phyloP scores from a whole-genome alignment of 805 yeast genomes.

The Spathaspora arborariae region DNA sequence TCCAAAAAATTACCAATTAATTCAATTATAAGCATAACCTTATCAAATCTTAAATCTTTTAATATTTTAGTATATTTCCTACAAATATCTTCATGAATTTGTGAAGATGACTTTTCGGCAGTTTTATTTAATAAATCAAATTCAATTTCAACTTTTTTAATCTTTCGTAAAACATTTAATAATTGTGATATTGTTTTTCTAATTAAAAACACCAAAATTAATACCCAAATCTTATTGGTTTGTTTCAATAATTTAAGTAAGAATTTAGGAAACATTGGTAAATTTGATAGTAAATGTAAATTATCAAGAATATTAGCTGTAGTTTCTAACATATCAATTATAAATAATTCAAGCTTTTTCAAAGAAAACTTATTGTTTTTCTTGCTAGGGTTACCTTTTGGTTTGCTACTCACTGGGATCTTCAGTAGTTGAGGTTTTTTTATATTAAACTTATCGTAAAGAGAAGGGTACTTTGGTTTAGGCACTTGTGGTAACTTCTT shows the following conservation, averaged over 20 bases:
- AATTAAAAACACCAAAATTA: constrained; percentile 37
- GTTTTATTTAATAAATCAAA: constrained; percentile 25
- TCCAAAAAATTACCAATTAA: constrained; percentile 41
- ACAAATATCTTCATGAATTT: constrained; percentile 21
- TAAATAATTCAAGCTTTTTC: constrained; percentile 25
- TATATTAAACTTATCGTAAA: constrained; percentile 29
- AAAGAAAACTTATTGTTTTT: constrained; percentile 20
- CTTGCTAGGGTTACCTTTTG: background rate
- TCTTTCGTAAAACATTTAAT: constrained; percentile 35
- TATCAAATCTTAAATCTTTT: constrained; percentile 40
- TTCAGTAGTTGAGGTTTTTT: constrained; percentile 9
- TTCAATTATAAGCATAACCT: constrained; percentile 38
- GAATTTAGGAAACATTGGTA: constrained; percentile 41
- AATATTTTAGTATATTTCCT: constrained; percentile 36
- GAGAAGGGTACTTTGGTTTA: constrained; percentile 29
- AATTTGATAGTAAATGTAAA: constrained; percentile 36
- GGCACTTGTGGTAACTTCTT: constrained; percentile 14
- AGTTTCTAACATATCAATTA: constrained; percentile 30
- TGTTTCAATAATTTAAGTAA: constrained; percentile 31
- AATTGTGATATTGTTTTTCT: constrained; percentile 41
- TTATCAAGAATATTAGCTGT: constrained; percentile 39
- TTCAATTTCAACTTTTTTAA: constrained; percentile 34
- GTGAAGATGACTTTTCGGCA: constrained; percentile 17
- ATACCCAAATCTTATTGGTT: constrained; percentile 42
- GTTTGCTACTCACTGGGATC: constrained; percentile 1